phyloP scores from a whole-genome alignment of 768 basidiomycete species.

The Suillus ampliporus region DNA sequence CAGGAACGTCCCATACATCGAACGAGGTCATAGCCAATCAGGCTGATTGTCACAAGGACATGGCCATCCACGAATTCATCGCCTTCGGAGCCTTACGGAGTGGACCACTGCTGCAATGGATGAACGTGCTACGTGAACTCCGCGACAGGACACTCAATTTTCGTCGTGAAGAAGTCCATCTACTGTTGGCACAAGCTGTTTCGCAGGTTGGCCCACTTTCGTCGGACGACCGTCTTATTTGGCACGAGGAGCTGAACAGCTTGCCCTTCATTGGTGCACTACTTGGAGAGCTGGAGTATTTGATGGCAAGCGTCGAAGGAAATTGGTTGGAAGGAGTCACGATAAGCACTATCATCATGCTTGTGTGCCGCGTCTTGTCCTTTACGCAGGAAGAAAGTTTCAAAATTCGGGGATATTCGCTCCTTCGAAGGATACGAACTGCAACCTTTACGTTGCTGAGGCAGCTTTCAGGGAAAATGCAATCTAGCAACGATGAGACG shows the following conservation, averaged over 20 bases:
- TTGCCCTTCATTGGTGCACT: slow-evolving; percentile 43
- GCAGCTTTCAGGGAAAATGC: slow-evolving; percentile 34
- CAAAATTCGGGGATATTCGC: slow-evolving; percentile 20
- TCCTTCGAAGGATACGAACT: slow-evolving; percentile 39
- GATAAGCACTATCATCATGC: slow-evolving; percentile 39
- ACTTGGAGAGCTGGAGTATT: slow-evolving; percentile 40
- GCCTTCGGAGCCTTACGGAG: slow-evolving; percentile 52
- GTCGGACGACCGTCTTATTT: slow-evolving; percentile 27
- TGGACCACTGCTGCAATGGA: slow-evolving; percentile 53
- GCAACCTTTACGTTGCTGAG: slow-evolving; percentile 42
- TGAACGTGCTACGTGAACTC: slow-evolving; percentile 54
- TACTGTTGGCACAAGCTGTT: slow-evolving; percentile 49
- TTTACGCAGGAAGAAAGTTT: slow-evolving; percentile 23
- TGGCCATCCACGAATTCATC: slow-evolving; percentile 52
- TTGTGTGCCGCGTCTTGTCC: slow-evolving; percentile 44
- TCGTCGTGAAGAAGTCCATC: slow-evolving; percentile 44
- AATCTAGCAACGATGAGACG: slow-evolving; percentile 14
- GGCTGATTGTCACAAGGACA: slow-evolving; percentile 42
- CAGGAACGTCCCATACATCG: slow-evolving; percentile 42
- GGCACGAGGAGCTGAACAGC: slow-evolving; percentile 47
- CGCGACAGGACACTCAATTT: slow-evolving; percentile 46
- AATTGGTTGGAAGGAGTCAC: slow-evolving; percentile 48
- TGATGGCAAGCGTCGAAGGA: slow-evolving; percentile 40
- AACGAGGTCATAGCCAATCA: slow-evolving; percentile 52
- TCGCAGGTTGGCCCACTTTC: slow-evolving; percentile 47